phyloP scores from a whole-genome alignment of 129 eudicot species.

The Daucus carota region DH1_v3.0 NC_030383.2:27500501-27501000 shows the following conservation, averaged over 20 bases:
- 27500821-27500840: constrained; percentile 95
- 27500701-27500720: constrained; percentile 59
- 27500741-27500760: constrained; percentile 94
- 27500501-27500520: constrained; percentile 69
- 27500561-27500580: constrained; percentile 71
- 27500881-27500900: constrained; percentile 67
- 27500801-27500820: constrained; percentile 97
- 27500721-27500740: constrained; percentile 81
- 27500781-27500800: constrained; percentile 93
- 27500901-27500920: constrained; percentile 69
- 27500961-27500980: constrained; percentile 9
- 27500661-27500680: constrained; percentile 27
- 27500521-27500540: constrained; percentile 54
- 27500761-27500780: constrained; percentile 88
- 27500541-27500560: constrained; percentile 70
- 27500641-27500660: constrained; percentile 52
- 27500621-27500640: constrained; percentile 29
- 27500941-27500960: constrained; percentile 41
- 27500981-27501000: neutral
- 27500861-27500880: constrained; percentile 92
- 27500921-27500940: constrained; percentile 50
- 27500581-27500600: constrained; percentile 60
- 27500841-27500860: constrained; percentile 86
- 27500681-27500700: constrained; percentile 46
- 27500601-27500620: constrained; percentile 24